Evolutionary conservation across 1,284 basidiomycete genomes (phyloP).

Genomic region (Hymenochaete sp.): DNA sequence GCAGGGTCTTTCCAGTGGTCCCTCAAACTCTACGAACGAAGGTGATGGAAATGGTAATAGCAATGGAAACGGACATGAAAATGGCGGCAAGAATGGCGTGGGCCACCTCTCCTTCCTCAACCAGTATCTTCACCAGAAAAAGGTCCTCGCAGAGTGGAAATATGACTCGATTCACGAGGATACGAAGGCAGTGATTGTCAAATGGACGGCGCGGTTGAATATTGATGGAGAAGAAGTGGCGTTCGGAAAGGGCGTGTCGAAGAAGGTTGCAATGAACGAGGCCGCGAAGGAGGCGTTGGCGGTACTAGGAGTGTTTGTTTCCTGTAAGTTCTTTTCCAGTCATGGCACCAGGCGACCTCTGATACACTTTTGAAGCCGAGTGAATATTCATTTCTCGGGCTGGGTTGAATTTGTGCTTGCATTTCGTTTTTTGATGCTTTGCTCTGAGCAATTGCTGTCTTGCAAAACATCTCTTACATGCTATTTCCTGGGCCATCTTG

Average conservation of each 20-base stretch:
- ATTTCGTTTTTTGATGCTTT: too few species aligned
- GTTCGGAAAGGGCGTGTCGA: slow-evolving; percentile 55
- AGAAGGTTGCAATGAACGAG: slow-evolving; percentile 68
- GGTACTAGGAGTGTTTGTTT: slow-evolving; percentile 38
- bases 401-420: too few species aligned
- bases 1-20: too few species aligned
- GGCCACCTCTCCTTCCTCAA: slow-evolving; percentile 73
- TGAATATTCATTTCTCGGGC: too few species aligned
- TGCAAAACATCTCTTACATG: too few species aligned
- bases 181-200: slow-evolving; percentile 49
- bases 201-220: slow-evolving; percentile 58
- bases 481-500: too few species aligned
- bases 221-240: slow-evolving; percentile 53
- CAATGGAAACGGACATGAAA: neutral
- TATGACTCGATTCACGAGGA: slow-evolving; percentile 41
- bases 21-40: too few species aligned
- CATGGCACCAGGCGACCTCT: too few species aligned
- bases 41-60: slow-evolving; percentile 1
- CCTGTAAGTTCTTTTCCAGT: slow-evolving; percentile 2
- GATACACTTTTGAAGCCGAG: too few species aligned
- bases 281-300: slow-evolving; percentile 51
- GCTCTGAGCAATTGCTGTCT: too few species aligned
- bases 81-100: slow-evolving; percentile 16
- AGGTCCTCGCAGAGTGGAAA: slow-evolving; percentile 56
- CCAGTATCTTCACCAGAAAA: slow-evolving; percentile 54